Conservation (phyloP, 2,329 filamentous ascomycete genomes). For the Diaporthe eres region DNA sequence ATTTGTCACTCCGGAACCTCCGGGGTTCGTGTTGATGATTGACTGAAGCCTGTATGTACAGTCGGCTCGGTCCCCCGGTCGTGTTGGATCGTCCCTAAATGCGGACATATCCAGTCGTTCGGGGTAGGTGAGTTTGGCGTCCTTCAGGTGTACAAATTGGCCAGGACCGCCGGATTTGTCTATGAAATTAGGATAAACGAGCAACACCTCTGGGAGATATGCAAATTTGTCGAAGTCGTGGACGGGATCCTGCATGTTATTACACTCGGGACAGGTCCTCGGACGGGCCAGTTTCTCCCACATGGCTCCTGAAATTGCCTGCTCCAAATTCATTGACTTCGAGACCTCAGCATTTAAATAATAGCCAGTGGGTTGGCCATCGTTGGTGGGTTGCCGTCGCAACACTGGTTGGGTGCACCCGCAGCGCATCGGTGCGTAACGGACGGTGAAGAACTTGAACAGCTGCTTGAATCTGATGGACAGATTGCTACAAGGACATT, state of each 20-base stretch:
- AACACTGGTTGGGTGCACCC: neutral
- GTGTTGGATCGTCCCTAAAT: neutral
- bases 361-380: neutral
- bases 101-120: slow-evolving; percentile 11
- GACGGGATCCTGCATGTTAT: neutral
- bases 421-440: neutral
- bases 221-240: neutral
- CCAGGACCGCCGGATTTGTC: neutral
- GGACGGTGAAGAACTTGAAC: neutral
- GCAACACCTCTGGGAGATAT: slow-evolving; percentile 11
- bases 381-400: neutral
- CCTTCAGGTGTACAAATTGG: too few species aligned
- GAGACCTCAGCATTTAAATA: neutral
- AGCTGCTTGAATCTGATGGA: slow-evolving; percentile 6
- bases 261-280: neutral
- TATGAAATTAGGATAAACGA: neutral
- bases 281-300: neutral
- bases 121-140: neutral
- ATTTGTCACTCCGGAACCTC: too few species aligned
- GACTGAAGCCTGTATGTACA: neutral
- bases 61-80: neutral
- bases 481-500: neutral
- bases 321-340: neutral
- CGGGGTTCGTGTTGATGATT: neutral
- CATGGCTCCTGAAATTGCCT: slow-evolving; percentile 4